Base-by-base conservation (phyloP, 352 stramenopile species). In the Pythium graminicola region DNA sequence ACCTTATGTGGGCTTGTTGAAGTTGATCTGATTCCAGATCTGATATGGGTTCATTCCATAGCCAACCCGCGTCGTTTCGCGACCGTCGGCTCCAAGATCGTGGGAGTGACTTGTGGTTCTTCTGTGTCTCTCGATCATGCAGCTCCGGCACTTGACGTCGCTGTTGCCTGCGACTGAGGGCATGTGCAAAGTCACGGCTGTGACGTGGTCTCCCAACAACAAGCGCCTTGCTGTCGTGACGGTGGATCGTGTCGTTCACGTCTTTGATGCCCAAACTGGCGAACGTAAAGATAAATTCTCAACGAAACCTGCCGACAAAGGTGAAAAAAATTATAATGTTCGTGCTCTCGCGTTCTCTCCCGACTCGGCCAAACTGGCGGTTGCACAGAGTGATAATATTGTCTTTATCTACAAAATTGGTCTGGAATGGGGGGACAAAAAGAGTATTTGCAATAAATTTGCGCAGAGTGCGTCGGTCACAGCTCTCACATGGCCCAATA, bases 401-500 rank as follows among this genome's bases (percentile, higher is more conserved):
- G 85, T 98, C 6, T 98, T 98, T 62, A 91, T 98, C 45, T 98
- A 98, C 73, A 97, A 97, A 69, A 86, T 97, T 40, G 86, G 92
- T 0, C 51, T 95, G 22, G 90, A 97, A 27, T 97, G 87, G 86
- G 83, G 83, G 13, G 92, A 97, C 64, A 97, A 97, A 67, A 98
- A 98, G 65, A 95, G 75, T 65, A 97, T 98, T 39, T 97, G 91
- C 71, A 97, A 98, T 76, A 97, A 97, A 67, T 98, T 98, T 54
- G 65, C 73, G 4, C 86, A 96, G 63, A 70, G 64, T 27, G 70
- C 66, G 45, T 86, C 86, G 7, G 70, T 97, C 20, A 98, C 93
- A 36, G 67, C 70, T 49, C 69, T 98, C 51, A 81, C 86, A 39
- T 98, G 93, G 93, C 91, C 93, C 24, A 81, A 65, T 20, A 88